These are phyloP conservation scores for Ceratobasidium sp. DNA, from an alignment of 1,284 basidiomycete genomes.

Conservation along the genomic window DNA sequence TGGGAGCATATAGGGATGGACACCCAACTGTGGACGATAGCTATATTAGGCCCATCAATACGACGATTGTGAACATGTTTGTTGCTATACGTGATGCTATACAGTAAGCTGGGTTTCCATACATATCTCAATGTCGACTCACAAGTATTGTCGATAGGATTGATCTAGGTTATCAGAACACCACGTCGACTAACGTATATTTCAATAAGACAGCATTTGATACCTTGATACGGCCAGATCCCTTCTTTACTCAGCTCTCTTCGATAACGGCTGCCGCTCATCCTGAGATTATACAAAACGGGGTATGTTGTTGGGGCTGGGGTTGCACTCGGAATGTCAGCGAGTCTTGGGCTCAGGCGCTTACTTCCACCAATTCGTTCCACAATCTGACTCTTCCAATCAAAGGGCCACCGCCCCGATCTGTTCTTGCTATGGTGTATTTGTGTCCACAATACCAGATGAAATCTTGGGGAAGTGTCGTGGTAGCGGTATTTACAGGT, in stretches of 20 bases:
- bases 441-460: background rate
- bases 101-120: background rate
- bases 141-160: background rate
- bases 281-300: no score
- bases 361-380: background rate
- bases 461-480: background rate
- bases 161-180: background rate
- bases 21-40: no score
- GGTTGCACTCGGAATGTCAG: background rate
- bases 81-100: background rate
- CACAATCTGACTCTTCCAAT: background rate
- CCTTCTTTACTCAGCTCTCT: no score
- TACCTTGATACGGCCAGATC: no score
- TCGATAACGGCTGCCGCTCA: no score
- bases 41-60: no score
- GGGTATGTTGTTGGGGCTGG: no score
- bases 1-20: no score
- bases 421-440: background rate
- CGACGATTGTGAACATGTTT: slow-evolving; percentile 1
- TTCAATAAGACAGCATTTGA: no score
- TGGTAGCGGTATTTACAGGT: background rate
- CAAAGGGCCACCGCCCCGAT: background rate
- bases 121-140: background rate
- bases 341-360: background rate
- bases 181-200: no score